Evolutionary conservation across 2,329 filamentous ascomycete genomes (phyloP).

Genomic region (Aspergillus sp.): DNA sequence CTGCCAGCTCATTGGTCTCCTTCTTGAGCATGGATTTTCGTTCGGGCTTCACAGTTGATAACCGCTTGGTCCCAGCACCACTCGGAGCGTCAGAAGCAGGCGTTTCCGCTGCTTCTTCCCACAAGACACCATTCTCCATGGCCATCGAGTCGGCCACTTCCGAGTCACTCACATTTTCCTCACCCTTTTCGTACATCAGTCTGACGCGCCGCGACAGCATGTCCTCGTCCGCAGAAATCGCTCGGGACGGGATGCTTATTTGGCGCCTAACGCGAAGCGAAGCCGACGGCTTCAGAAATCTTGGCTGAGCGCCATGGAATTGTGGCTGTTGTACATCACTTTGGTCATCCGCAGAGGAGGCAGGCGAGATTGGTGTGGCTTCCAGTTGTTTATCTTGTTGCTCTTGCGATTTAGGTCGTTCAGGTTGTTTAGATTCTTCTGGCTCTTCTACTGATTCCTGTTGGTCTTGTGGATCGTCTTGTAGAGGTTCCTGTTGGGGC

Average conservation of each 20-base stretch:
- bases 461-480: neutral
- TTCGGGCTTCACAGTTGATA: constrained; percentile 22
- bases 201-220: constrained; percentile 56
- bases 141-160: constrained; percentile 34
- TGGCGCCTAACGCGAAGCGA: constrained; percentile 31
- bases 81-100: constrained; percentile 6
- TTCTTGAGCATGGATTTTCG: constrained; percentile 34
- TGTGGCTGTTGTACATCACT: constrained; percentile 6
- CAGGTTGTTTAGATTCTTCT: neutral
- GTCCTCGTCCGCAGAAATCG: constrained; percentile 58
- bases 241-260: constrained; percentile 36
- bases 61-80: constrained; percentile 21
- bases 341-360: constrained; percentile 11
- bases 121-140: constrained; percentile 32
- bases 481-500: neutral
- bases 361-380: constrained; percentile 1
- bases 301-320: constrained; percentile 4
- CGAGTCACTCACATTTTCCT: constrained; percentile 46
- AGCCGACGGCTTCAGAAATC: constrained; percentile 26
- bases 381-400: constrained; percentile 2
- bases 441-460: neutral
- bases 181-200: constrained; percentile 57
- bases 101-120: constrained; percentile 31
- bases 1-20: constrained; percentile 52
- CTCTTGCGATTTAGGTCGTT: neutral